Evolutionary conservation across 768 basidiomycete species (phyloP), one percentile per base, ranked within the genome.

Genomic region (Tulasnella sp.): DNA sequence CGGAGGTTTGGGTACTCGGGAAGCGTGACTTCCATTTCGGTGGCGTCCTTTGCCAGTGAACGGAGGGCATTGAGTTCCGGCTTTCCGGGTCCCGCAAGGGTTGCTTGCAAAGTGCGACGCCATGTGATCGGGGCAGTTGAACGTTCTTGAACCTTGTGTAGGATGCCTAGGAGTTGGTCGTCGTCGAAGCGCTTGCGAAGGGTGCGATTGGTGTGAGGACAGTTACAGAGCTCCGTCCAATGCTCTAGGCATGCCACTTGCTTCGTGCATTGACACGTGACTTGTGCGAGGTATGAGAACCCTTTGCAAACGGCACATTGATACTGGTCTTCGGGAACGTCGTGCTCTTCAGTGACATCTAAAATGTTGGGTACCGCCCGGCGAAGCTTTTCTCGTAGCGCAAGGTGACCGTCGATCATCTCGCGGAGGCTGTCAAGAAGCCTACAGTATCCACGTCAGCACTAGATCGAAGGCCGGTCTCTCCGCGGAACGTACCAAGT

Each of bases 241-340:
- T 99, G 97, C 76, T 96, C 92, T 70, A 93, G 88, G 82, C 97
- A 99, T 15, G 91, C 89, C 40, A 97, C 90, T 78, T 90, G 88
- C 72, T 83, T 88, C 67, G 79, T 91, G 86, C 94, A 96, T 39
- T 85, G 84, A 82, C 94, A 96, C 76, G 89, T 90, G 81, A 98
- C 86, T 81, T 97, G 96, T 1, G 97, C 96, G 54, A 99, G 89
- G 82, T 97, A 99, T 83, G 93, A 96, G 84, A 97, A 98, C 5
- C 87, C 88, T 82, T 97, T 96, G 91, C 97, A 99, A 79, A 92
- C 84, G 71, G 86, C 84, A 86, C 97, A 99, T 83, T 98, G 97
- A 83, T 96, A 97, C 81, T 97, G 94, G 73, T 98, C 96, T 82
- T 98, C 97, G 0, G 91, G 86, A 15, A 90, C 89, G 82, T 98